Evolutionary conservation across 331 rosid species (phyloP), one percentile per base, ranked within the genome.

Genomic region (Pyracantha coccinea): DNA sequence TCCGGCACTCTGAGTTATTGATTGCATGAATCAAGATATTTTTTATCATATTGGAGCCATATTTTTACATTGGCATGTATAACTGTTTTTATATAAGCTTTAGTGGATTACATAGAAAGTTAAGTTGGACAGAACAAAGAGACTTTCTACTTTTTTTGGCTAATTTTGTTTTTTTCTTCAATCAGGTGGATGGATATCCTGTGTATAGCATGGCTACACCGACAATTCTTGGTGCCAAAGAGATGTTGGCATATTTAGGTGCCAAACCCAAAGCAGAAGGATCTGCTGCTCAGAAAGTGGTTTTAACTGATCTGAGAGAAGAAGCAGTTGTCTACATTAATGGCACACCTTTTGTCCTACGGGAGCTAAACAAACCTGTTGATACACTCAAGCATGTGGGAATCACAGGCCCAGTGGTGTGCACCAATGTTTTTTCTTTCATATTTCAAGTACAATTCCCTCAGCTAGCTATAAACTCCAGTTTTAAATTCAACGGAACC

Each of bases 121-220:
- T 64, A 13, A n/a, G 12, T 64, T 31, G 25, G 65, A 15, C 24
- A 38, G 61, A 67, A 44, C 68, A 59, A 27, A 28, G 77, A 79
- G 57, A 29, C 8, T 69, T 50, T 15, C 23, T 31, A 54, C 25
- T 74, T 67, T 64, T 66, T 61, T 68, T 41, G 4, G 45, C 50
- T 50, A 60, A 75, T 52, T 65, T 77, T 67, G 38, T 71, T 65
- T 19, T 55, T 67, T 61, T 17, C 59, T 66, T 69, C 29, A 58
- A 74, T 75, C 77, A 91, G 97, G 97, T 91, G 83, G 86, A 91
- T 75, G 91, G 85, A 72, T 91, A 83, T 85, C 91, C 97, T 52
- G 90, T 91, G 67, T 91, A 87, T 75, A 89, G 97, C 83, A 91
- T 91, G 95, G 97, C 95, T 78, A 89, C 97, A 66, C 97, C 97